phyloP scores from a whole-genome alignment of 352 stramenopile species.

The Phytophthora crassamura region DNA sequence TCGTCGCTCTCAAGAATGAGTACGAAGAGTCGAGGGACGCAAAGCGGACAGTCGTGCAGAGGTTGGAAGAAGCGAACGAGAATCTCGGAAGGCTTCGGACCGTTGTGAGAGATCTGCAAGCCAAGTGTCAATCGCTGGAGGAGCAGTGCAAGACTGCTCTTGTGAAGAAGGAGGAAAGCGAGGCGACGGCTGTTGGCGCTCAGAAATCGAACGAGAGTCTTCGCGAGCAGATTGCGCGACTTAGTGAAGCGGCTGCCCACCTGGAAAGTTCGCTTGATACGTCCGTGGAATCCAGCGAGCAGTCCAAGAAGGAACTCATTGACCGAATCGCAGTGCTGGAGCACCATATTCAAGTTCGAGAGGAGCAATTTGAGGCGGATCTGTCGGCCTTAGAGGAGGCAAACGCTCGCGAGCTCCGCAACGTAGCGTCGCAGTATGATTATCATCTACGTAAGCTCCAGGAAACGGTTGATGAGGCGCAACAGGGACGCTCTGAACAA shows the following conservation, averaged over 20 bases:
- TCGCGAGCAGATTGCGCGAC: constrained; percentile 20
- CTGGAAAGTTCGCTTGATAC: constrained; percentile 41
- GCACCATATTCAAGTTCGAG: constrained; percentile 33
- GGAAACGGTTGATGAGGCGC: constrained; percentile 25
- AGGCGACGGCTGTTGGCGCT: constrained; percentile 5
- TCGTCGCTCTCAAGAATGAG: constrained; percentile 63
- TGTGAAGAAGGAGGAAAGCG: constrained; percentile 24
- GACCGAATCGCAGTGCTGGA: constrained; percentile 37
- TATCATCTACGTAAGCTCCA: constrained; percentile 35
- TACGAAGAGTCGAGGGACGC: constrained; percentile 55
- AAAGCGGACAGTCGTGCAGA: constrained; percentile 54
- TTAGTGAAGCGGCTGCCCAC: constrained; percentile 29
- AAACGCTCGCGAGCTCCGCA: constrained; percentile 29
- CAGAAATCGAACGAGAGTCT: constrained; percentile 34
- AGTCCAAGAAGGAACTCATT: constrained; percentile 42
- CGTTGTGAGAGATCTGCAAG: constrained; percentile 54
- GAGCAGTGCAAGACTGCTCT: constrained; percentile 35
- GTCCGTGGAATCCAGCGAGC: constrained; percentile 38
- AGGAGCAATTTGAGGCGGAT: constrained; percentile 35
- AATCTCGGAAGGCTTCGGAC: constrained; percentile 66
- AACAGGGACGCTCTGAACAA: constrained; percentile 9
- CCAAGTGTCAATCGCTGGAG: constrained; percentile 40
- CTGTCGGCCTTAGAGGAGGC: constrained; percentile 29
- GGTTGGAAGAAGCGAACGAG: constrained; percentile 74
- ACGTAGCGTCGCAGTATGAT: constrained; percentile 41